Conservation (phyloP, 2,329 filamentous ascomycete species). For the Pseudogymnoascus verrucosus region DNA sequence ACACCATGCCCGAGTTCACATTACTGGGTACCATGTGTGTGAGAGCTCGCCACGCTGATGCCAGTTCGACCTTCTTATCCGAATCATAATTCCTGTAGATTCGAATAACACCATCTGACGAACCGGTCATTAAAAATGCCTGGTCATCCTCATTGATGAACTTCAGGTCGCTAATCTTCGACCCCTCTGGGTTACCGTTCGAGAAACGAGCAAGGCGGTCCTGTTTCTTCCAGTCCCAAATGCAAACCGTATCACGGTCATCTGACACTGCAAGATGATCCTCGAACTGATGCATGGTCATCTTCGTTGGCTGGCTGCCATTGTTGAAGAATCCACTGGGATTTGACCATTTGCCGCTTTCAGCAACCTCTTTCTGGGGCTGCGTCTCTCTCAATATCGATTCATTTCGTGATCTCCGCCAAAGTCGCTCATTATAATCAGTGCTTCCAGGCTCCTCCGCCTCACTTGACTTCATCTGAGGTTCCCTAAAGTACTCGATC, state of each 20-base stretch:
- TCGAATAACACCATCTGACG: constrained; percentile 88
- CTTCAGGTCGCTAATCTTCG: constrained; percentile 86
- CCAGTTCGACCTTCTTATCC: constrained; percentile 67
- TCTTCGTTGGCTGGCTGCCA: constrained; percentile 77
- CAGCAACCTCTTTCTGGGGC: constrained; percentile 81
- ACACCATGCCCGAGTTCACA: constrained; percentile 89
- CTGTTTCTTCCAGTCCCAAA: constrained; percentile 89
- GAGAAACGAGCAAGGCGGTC: constrained; percentile 75
- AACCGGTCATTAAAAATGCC: constrained; percentile 87
- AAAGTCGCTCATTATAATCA: constrained; percentile 91
- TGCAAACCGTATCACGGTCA: constrained; percentile 78
- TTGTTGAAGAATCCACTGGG: constrained; percentile 81
- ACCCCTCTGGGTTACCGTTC: constrained; percentile 86
- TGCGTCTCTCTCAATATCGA: constrained; percentile 87
- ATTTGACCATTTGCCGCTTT: constrained; percentile 79
- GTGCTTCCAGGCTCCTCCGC: constrained; percentile 93
- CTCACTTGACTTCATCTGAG: constrained; percentile 95
- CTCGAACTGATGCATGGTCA: constrained; percentile 97
- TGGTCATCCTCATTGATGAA: constrained; percentile 99
- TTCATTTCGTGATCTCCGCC: constrained; percentile 88
- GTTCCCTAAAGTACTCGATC: constrained; percentile 94
- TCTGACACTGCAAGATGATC: constrained; percentile 91
- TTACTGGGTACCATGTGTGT: constrained; percentile 92
- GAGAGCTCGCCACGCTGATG: constrained; percentile 83
- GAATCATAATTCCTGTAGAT: constrained; percentile 90